These are phyloP conservation scores for Ogataea paraovalis DNA, from an alignment of 805 yeast genomes.

Conservation along the genomic window DNA sequence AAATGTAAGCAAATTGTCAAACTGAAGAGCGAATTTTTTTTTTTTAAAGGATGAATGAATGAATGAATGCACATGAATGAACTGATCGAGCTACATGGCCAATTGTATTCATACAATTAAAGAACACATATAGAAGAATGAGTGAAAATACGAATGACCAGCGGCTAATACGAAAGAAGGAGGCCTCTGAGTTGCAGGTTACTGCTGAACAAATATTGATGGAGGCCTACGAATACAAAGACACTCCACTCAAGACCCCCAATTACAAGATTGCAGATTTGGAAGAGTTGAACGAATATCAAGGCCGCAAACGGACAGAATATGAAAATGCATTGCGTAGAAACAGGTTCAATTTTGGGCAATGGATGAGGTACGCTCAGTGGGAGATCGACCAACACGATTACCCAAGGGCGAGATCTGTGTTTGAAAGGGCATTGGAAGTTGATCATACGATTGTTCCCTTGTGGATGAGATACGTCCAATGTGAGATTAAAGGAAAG, in stretches of 20 bases:
- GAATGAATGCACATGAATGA: too few species aligned
- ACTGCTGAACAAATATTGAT: constrained; percentile 60
- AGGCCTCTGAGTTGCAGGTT: constrained; percentile 50
- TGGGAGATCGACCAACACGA: constrained; percentile 85
- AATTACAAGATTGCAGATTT: constrained; percentile 59
- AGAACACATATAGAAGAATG: too few species aligned
- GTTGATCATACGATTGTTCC: constrained; percentile 75
- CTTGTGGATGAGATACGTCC: constrained; percentile 81
- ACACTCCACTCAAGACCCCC: constrained; percentile 36
- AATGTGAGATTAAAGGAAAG: constrained; percentile 65
- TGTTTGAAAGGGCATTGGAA: constrained; percentile 82
- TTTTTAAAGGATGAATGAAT: too few species aligned
- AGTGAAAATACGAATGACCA: neutral
- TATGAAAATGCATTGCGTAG: constrained; percentile 85
- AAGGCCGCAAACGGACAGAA: constrained; percentile 72
- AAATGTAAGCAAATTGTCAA: too few species aligned
- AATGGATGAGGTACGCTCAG: constrained; percentile 89
- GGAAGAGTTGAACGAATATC: constrained; percentile 76
- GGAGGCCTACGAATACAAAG: constrained; percentile 54
- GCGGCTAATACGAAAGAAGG: constrained; percentile 28
- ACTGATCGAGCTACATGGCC: too few species aligned
- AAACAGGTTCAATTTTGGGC: constrained; percentile 75
- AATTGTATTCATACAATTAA: too few species aligned
- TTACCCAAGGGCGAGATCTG: constrained; percentile 72
- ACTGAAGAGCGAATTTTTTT: too few species aligned